Evolutionary conservation across 1,139 yeast genomes (phyloP), one percentile per base, ranked within the genome.

Genomic region (Wickerhamiella infanticola): DNA sequence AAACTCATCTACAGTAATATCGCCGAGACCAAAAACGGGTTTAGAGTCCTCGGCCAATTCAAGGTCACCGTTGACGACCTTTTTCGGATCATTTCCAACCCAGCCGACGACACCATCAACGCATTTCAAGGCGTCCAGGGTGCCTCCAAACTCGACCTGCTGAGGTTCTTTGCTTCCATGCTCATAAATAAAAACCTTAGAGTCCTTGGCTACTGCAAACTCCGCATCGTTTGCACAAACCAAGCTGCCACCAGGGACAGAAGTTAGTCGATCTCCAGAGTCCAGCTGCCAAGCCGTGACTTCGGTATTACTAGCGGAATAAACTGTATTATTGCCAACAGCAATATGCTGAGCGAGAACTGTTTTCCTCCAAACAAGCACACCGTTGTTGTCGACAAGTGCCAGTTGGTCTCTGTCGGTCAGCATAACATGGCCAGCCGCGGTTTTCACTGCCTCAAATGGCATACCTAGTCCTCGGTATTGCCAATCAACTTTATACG

Each of bases 181-280:
- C 9, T n/a, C 9, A n/a, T 13, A 13, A n/a, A 41, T 23, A 9
- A 41, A n/a, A 5, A 41, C 43, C 4, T 27, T 35, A 9, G 35
- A 23, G 24, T 29, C 36, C 8, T 29, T 35, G 4, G 41, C 50
- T 67, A 75, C 58, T 59, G 75, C 1, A 95, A 86, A 62, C 95
- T 95, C 5, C 83, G 84, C 13, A 95, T 85, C 58, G 57, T 59
- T 9, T 95, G 96, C 7, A 73, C 86, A 1, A 95, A 86, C 61
- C 86, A 86, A 64, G 8, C 33, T 11, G 1, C 6, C 36, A 2
- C 47, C 45, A 1, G 45, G 38, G 36, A 37, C 25, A 13, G 26
- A 37, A 11, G 9, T 23, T 27, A 47, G 37, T 3, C 42, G 40
- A 5, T 36, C 44, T 27, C 55, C 55, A 5, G 40, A 8, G 1